These are phyloP conservation scores for Picea sitchensis DNA, from an alignment of 75 land plant genomes.

Conservation along the genomic window DNA sequence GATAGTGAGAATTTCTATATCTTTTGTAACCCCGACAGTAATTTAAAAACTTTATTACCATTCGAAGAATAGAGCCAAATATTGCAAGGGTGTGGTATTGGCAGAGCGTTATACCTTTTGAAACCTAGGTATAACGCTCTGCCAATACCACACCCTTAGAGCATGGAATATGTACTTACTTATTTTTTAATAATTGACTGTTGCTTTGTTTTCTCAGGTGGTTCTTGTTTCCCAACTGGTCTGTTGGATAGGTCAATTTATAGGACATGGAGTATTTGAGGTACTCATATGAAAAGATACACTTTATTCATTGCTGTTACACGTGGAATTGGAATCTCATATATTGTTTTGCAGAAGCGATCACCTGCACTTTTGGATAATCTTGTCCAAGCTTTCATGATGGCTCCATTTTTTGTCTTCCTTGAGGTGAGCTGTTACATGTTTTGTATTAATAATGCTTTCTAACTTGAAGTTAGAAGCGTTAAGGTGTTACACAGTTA, in stretches of 20 bases:
- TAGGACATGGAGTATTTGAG: conserved; percentile 96
- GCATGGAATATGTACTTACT: neutral
- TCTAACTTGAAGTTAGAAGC: neutral
- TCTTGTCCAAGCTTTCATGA: conserved; percentile 80
- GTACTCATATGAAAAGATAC: conserved; percentile 18
- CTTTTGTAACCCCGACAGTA: neutral
- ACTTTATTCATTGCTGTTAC: neutral
- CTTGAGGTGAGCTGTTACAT: conserved; percentile 58
- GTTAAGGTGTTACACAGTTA: neutral
- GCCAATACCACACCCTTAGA: neutral
- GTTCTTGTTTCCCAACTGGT: conserved; percentile 62
- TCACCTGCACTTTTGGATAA: conserved; percentile 98
- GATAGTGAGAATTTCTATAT: neutral
- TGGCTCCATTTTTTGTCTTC: conserved; percentile 97
- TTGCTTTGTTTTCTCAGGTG: conserved; percentile 36
- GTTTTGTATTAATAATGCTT: neutral
- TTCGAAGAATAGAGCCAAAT: neutral
- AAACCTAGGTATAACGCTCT: neutral
- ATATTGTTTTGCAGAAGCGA: conserved; percentile 53
- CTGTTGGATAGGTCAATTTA: conserved; percentile 86
- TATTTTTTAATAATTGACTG: neutral
- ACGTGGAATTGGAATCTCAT: neutral
- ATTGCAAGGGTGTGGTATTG: too few relatives aligned
- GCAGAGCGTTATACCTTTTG: neutral
- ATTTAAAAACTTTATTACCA: neutral